These are phyloP conservation scores for Lactuca saligna DNA, from an alignment of 129 eudicot species.

Conservation along the genomic window DNA sequence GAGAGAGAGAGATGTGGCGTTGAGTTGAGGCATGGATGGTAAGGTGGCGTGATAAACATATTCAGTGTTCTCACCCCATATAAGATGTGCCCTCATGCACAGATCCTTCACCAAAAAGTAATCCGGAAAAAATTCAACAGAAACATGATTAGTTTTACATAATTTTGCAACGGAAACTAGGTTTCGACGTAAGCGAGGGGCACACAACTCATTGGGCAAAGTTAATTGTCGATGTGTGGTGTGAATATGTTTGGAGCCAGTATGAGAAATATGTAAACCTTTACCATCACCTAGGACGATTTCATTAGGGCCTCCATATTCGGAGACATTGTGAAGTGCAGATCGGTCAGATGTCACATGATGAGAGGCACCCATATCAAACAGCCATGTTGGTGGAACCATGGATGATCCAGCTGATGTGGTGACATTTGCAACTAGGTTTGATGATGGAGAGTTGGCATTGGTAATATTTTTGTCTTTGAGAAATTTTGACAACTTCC, in stretches of 20 bases:
- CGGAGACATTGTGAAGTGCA: too few relatives aligned
- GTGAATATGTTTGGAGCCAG: too few relatives aligned
- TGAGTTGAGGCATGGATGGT: neutral
- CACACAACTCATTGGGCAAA: too few relatives aligned
- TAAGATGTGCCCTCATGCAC: neutral
- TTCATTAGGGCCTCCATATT: too few relatives aligned
- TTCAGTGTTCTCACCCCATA: neutral
- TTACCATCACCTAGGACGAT: too few relatives aligned
- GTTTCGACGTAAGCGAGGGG: too few relatives aligned
- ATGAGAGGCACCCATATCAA: too few relatives aligned
- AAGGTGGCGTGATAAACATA: neutral
- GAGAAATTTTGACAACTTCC: neutral
- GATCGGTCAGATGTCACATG: too few relatives aligned
- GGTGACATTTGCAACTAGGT: neutral
- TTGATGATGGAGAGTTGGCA: too few relatives aligned
- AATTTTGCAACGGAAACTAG: too few relatives aligned
- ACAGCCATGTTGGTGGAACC: neutral
- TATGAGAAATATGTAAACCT: too few relatives aligned
- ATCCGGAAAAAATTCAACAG: neutral
- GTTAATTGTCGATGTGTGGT: too few relatives aligned
- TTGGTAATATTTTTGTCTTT: neutral
- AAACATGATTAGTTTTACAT: neutral
- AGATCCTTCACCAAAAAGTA: slow-evolving; percentile 10
- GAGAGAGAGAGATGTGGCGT: neutral
- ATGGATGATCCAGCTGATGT: neutral